Evolutionary conservation across 768 basidiomycete genomes (phyloP).

Genomic region (Xerocomus brunneocitrinus): DNA sequence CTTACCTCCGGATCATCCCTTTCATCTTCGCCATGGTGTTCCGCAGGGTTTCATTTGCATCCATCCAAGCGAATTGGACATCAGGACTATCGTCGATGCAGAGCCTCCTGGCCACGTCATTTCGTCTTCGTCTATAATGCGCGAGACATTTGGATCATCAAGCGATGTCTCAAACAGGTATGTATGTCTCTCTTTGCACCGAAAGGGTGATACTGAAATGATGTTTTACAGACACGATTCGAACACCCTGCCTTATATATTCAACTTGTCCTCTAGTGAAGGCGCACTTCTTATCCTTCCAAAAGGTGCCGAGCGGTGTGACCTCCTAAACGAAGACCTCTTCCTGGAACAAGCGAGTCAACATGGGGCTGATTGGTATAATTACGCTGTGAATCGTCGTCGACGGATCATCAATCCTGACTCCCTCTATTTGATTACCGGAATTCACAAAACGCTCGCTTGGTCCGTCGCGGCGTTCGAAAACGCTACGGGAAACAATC

Average conservation of each 20-base stretch:
- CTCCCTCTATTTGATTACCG: conserved; percentile 23
- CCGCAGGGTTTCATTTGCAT: conserved; percentile 26
- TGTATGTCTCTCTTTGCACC: no score
- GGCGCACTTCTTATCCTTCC: conserved; percentile 33
- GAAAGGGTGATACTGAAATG: no score
- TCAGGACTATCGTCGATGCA: background rate
- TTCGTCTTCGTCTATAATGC: conserved; percentile 1
- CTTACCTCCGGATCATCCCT: conserved; percentile 27
- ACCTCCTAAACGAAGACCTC: conserved; percentile 17
- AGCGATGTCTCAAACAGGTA: background rate
- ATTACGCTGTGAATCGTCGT: conserved; percentile 14
- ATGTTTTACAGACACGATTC: background rate
- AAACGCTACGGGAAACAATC: background rate
- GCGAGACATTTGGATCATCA: background rate
- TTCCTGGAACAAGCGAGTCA: conserved; percentile 18
- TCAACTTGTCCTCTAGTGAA: conserved; percentile 14
- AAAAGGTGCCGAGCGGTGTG: conserved; percentile 21
- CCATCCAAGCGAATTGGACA: conserved; percentile 1
- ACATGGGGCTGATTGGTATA: conserved; percentile 26
- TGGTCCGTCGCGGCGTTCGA: conserved; percentile 22
- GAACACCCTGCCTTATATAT: conserved; percentile 1
- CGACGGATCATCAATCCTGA: conserved; percentile 16
- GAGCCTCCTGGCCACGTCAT: conserved; percentile 3
- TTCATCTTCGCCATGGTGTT: conserved; percentile 11
- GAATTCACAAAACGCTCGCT: background rate